Evolutionary conservation across 805 yeast species (phyloP).

Genomic region (Saccharomycopsis selenospora): DNA sequence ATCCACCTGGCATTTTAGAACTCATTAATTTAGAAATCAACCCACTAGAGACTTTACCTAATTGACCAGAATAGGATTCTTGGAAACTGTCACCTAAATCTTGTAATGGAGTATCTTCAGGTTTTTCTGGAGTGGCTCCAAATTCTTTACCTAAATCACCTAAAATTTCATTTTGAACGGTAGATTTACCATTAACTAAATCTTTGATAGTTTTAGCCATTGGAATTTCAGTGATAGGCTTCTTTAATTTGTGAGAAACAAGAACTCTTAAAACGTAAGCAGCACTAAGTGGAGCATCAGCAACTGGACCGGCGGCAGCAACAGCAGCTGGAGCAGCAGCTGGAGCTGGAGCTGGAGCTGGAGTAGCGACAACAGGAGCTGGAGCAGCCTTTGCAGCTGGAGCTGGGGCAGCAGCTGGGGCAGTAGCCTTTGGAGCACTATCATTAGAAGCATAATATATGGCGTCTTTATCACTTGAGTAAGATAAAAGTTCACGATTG

Average conservation of each 20-base stretch:
- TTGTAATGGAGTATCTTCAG: conserved; percentile 94
- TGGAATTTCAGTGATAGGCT: conserved; percentile 77
- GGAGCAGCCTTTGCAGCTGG: conserved; percentile 26
- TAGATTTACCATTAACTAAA: conserved; percentile 96
- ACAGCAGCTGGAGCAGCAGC: conserved; percentile 28
- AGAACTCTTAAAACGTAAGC: conserved; percentile 73
- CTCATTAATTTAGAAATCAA: conserved; percentile 86
- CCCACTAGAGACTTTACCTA: conserved; percentile 92
- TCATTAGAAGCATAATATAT: conserved; percentile 67
- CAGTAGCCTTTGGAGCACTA: conserved; percentile 35
- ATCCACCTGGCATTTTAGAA: conserved; percentile 99
- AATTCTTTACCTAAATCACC: conserved; percentile 99
- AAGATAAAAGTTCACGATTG: conserved; percentile 90
- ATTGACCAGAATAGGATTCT: conserved; percentile 77
- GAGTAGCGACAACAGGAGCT: conserved; percentile 27
- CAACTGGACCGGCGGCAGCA: conserved; percentile 58
- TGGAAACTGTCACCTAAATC: conserved; percentile 96
- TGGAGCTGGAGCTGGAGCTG: conserved; percentile 22
- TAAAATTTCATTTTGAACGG: conserved; percentile 95
- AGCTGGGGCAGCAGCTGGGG: conserved; percentile 30
- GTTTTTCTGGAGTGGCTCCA: conserved; percentile 97
- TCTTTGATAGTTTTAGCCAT: conserved; percentile 92
- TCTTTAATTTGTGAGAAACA: conserved; percentile 94
- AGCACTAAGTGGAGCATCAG: conserved; percentile 89
- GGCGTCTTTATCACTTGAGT: conserved; percentile 92